These are phyloP conservation scores for Halophytophthora batemanensis DNA, from an alignment of 352 stramenopile species.

Conservation along the genomic window DNA sequence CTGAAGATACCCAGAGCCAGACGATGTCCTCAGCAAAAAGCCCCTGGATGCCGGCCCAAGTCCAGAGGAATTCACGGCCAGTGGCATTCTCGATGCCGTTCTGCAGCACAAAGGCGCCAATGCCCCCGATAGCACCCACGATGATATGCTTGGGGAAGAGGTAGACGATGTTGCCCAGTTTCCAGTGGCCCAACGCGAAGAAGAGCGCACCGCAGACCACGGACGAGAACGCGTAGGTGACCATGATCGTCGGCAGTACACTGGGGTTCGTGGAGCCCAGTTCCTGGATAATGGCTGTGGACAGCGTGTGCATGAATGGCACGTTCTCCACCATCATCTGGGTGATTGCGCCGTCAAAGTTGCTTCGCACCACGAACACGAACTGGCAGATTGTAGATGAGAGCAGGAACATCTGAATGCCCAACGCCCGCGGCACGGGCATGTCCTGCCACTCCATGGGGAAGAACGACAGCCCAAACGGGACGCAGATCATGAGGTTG, in stretches of 20 bases:
- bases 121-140: conserved; percentile 93
- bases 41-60: conserved; percentile 37
- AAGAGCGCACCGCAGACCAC: conserved; percentile 89
- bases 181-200: conserved; percentile 86
- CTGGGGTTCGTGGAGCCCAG: conserved; percentile 68
- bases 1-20: conserved; percentile 72
- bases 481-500: conserved; percentile 87
- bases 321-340: conserved; percentile 97
- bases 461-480: conserved; percentile 85
- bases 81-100: conserved; percentile 87
- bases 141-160: conserved; percentile 95
- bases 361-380: conserved; percentile 71
- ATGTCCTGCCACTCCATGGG: conserved; percentile 75
- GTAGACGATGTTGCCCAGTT: conserved; percentile 91
- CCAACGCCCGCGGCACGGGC: conserved; percentile 67
- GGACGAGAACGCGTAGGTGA: conserved; percentile 88
- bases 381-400: conserved; percentile 81
- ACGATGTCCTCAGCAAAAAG: conserved; percentile 49
- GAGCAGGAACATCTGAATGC: conserved; percentile 83
- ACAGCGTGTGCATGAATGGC: conserved; percentile 93
- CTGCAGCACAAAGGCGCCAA: conserved; percentile 85
- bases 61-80: conserved; percentile 62
- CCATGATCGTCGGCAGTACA: conserved; percentile 89
- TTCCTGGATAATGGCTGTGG: conserved; percentile 80
- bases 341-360: conserved; percentile 68